A percentile compares a stretch with the other conserved stretches of the same genome.
Evolutionary conservation across 768 basidiomycete genomes (phyloP).

Genomic region (Myochromella boudieri): DNA sequence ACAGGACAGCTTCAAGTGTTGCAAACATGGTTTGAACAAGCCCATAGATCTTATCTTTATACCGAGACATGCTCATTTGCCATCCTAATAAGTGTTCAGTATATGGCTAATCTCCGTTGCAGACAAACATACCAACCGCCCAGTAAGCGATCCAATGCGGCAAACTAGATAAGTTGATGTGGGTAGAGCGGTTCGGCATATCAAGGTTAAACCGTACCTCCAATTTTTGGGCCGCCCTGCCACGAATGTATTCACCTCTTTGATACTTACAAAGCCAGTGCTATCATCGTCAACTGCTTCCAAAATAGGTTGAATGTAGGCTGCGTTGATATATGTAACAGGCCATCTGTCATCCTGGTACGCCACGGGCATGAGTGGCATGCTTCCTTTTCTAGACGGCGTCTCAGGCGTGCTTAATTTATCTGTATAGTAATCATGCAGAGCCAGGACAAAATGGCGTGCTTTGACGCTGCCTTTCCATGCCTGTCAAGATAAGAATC

Average conservation of each 20-base stretch:
- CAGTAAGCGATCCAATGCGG: conserved; percentile 38
- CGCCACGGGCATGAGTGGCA: conserved; percentile 14
- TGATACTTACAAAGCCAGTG: conserved; percentile 39
- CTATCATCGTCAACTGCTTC: conserved; percentile 43
- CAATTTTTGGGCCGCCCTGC: conserved; percentile 32
- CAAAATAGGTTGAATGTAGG: conserved; percentile 39
- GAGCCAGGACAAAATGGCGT: conserved; percentile 45
- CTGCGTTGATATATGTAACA: conserved; percentile 37
- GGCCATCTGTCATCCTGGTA: conserved; percentile 37
- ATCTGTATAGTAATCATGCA: conserved; percentile 38
- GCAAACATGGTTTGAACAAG: conserved; percentile 31
- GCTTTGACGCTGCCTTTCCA: conserved; percentile 57
- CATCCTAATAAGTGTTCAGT: conserved; percentile 31
- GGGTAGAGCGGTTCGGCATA: too few relatives aligned
- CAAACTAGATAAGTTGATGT: conserved; percentile 23
- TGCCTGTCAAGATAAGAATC: conserved; percentile 26
- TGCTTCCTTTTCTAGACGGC: conserved; percentile 9
- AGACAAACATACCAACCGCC: conserved; percentile 30
- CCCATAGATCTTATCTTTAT: conserved; percentile 32
- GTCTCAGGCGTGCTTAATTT: conserved; percentile 16
- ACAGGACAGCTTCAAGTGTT: conserved; percentile 27
- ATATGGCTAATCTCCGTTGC: background rate
- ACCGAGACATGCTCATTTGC: conserved; percentile 34
- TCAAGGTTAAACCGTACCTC: conserved; percentile 34
- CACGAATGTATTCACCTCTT: conserved; percentile 40